Conservation (phyloP, 345 rosid species). For the Eucalyptus regnans region DNA sequence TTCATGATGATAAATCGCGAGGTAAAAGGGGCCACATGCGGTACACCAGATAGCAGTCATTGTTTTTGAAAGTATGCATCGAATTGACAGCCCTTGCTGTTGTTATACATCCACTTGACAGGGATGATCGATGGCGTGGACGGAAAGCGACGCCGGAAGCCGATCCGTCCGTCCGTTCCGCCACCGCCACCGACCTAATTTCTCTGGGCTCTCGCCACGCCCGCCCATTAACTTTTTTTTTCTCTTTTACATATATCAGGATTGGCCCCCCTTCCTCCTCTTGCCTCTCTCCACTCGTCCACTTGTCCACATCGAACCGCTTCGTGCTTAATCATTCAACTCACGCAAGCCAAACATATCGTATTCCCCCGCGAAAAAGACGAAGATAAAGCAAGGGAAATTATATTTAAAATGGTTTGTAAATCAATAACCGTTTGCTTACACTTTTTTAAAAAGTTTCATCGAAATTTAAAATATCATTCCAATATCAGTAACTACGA, state of each 20-base stretch:
- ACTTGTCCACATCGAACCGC: neutral
- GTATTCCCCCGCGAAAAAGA: too few species aligned
- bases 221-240: neutral
- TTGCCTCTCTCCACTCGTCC: neutral
- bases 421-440: neutral
- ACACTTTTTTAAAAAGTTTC: neutral
- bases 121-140: neutral
- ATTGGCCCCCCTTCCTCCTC: neutral
- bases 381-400: neutral
- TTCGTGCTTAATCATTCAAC: neutral
- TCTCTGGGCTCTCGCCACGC: neutral
- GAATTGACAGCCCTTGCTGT: neutral
- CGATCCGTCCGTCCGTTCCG: neutral
- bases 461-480: neutral
- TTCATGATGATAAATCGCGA: neutral
- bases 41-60: neutral
- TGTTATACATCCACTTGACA: neutral
- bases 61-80: neutral
- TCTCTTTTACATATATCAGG: neutral
- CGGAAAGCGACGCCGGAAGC: neutral
- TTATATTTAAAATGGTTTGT: neutral
- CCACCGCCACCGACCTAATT: neutral
- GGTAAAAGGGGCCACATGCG: neutral
- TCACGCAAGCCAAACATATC: neutral
- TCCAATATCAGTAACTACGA: neutral